Evolutionary conservation across 768 basidiomycete species (phyloP), one percentile per base, ranked within the genome.

Genomic region (Tricholoma matsutake): DNA sequence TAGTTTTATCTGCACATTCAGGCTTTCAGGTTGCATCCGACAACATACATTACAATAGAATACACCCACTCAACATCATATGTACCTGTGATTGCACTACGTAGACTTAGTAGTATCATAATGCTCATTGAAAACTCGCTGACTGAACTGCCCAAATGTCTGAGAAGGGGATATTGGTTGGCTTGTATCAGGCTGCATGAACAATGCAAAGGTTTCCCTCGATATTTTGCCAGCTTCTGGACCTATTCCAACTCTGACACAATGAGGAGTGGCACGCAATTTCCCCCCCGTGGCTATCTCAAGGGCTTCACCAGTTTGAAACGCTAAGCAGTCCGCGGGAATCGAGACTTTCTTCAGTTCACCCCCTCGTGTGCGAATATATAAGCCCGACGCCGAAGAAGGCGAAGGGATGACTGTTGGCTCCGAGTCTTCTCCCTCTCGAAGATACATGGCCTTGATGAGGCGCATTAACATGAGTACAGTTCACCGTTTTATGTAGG

Each of bases 221-320:
- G 82, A 83, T 53, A 94, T 81, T 25, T 73, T 76, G 8, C 81
- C 81, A 11, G 76, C 71, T 14, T 78, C 75, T 56, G 72, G 61
- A 37, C 76, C 76, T 3, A 72, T 72, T 6, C 88, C 92, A 5
- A 93, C 87, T 62, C 88, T 85, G 45, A 98, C 96, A 65, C 92
- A 97, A 66, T 98, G 96, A 11, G 96, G 96, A 0, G 97, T 99
- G 0, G 97, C 97, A 45, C 88, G 84, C 14, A 99, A 79, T 58
- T 81, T 84, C 13, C 87, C 85, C 9, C 81, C 85, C 1, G 96
- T 98, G 22, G 96, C 88, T 22, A 98, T 79, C 72, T 97, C 88
- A 20, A 99, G 83, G 8, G 96, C 93, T 75, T 99, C 95, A 6
- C 97, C 97, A 0, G 95, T 98, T 73, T 99, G 97, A 74, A 99